Base-by-base conservation (phyloP, 768 basidiomycete species). In the Leccinellum rugosiceps region DNA sequence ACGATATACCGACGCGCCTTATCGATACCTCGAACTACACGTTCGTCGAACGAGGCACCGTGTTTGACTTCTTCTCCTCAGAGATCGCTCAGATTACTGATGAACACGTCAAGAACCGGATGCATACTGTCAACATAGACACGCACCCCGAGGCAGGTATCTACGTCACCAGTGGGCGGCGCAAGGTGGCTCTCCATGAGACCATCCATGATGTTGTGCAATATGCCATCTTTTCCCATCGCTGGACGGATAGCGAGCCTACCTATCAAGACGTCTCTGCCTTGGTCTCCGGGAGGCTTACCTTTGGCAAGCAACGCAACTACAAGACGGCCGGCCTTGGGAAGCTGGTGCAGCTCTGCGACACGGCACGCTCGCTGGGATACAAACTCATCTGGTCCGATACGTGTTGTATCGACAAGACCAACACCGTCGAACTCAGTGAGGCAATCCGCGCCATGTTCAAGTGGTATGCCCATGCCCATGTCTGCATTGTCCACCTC, bases 381-480 rank as follows among this genome's bases (percentile, higher is more conserved):
- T 65, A 66, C 35, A 62, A 48, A 15, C 30, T 65, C 10, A 63
- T 63, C 56, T 71, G 71, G 71, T 69, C 65, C 4, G 71, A 74
- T 28, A 66, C 71, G 0, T 72, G 68, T 19, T 74, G 71, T 52
- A 69, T 74, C 34, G 65, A 72, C 55, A 64, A 66, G 53, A 49
- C 46, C 26, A 66, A 67, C 45, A 25, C 56, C 3, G 26, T 57
- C 3, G 71, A 74, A 28, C 67, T 74, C 21, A 58, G 60, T 11
- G 72, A 74, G 52, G 68, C 72, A 1, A 64, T 72, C 21, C 62
- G 61, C 17, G 68, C 72, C 25, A 74, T 74, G 67, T 74, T 62
- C 62, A 63, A 55, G 53, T 72, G 72, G 71, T 74, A 74, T 35
- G 53, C 64, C 5, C 41, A 72, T 28, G 58, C 67, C 5, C 58